A percentile compares a stretch with the other conserved stretches of the same genome.
Conservation (phyloP, 1,139 yeast genomes). For the Suhomyces guaymorum region DNA sequence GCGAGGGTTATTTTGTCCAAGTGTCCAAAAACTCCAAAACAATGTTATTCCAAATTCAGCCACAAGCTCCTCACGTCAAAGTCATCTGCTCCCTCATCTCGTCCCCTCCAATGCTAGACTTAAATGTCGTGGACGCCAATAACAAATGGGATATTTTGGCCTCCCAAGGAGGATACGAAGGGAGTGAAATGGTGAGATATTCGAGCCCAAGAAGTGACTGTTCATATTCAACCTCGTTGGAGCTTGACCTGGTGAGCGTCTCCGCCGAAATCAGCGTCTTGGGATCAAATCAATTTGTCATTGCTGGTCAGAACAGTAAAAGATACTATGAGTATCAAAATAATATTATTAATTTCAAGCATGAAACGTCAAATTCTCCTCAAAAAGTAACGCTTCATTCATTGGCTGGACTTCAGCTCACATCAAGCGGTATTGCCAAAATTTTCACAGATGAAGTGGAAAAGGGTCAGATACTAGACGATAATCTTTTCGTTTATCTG, state of each 20-base stretch:
- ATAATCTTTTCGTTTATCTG: neutral
- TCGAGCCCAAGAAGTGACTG: neutral
- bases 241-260: neutral
- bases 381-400: neutral
- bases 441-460: neutral
- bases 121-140: conserved; percentile 16
- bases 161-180: conserved; percentile 43
- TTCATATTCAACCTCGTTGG: neutral
- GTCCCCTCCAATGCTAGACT: conserved; percentile 40
- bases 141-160: conserved; percentile 21
- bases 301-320: neutral
- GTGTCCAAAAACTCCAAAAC: conserved; percentile 38
- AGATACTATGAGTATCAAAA: neutral
- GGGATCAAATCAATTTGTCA: neutral
- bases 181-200: conserved; percentile 32
- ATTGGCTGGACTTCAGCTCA: neutral
- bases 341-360: neutral
- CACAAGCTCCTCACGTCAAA: conserved; percentile 30
- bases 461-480: neutral
- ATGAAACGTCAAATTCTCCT: neutral
- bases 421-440: neutral
- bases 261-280: neutral
- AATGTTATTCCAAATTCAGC: conserved; percentile 31
- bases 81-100: conserved; percentile 26
- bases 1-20: conserved; percentile 32